These are phyloP conservation scores for Verticillium tricorpus DNA, from an alignment of 2,329 filamentous ascomycete genomes.

Conservation along the genomic window DNA sequence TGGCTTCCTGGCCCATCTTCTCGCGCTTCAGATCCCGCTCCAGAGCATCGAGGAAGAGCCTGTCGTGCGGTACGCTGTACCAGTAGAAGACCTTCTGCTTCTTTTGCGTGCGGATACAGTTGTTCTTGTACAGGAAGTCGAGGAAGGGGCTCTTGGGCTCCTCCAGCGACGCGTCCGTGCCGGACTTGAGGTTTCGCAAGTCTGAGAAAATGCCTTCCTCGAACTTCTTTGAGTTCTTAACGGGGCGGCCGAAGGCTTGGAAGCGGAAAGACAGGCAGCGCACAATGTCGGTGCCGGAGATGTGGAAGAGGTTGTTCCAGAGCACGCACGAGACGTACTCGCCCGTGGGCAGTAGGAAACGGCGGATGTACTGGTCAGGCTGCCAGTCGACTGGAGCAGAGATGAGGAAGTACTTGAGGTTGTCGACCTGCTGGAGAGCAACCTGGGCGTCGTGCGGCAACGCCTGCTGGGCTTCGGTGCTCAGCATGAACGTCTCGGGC, in stretches of 20 bases:
- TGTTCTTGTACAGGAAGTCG: constrained; percentile 99
- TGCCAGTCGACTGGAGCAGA: constrained; percentile 98
- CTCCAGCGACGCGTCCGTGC: constrained; percentile 95
- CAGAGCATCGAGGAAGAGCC: constrained; percentile 93
- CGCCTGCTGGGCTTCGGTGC: constrained; percentile 93
- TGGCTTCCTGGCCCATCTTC: constrained; percentile 99
- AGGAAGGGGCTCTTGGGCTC: constrained; percentile 98
- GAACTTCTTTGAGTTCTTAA: constrained; percentile 99
- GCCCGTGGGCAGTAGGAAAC: constrained; percentile 91
- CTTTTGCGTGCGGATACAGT: constrained; percentile 99
- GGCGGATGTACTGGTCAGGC: constrained; percentile 90
- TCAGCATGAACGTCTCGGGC: constrained; percentile 98
- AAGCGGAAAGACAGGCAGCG: constrained; percentile 97
- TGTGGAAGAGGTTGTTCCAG: constrained; percentile 99
- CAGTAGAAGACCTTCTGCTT: constrained; percentile 99
- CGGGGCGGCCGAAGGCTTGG: constrained; percentile 94
- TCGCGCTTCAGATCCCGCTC: constrained; percentile 97
- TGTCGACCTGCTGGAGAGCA: constrained; percentile 96
- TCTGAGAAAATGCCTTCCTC: constrained; percentile 99
- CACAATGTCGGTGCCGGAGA: constrained; percentile 97
- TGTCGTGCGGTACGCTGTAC: constrained; percentile 98
- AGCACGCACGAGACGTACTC: constrained; percentile 98
- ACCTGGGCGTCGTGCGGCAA: constrained; percentile 95
- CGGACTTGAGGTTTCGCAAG: constrained; percentile 94
- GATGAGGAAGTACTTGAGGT: constrained; percentile 99